A percentile compares a stretch with the other conserved stretches of the same genome.
These are phyloP conservation scores for Pholiota molesta DNA, from an alignment of 768 basidiomycete species.

Conservation along the genomic window DNA sequence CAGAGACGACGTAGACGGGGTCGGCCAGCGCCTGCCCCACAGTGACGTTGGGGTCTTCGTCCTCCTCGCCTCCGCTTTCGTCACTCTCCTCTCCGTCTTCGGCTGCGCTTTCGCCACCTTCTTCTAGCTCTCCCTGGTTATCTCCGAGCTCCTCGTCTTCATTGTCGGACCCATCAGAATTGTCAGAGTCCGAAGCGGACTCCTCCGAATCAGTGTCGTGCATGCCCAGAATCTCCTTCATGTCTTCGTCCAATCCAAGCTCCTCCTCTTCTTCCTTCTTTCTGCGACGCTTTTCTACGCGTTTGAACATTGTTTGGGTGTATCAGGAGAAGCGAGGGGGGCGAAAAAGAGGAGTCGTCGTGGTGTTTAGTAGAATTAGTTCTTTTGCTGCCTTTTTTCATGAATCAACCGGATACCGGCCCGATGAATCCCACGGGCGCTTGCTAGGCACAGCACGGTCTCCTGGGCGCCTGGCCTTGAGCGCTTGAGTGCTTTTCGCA, in stretches of 20 bases:
- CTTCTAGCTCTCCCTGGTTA: conserved; percentile 28
- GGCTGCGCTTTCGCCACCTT: conserved; percentile 23
- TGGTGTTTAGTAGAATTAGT: too few relatives aligned
- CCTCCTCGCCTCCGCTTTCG: conserved; percentile 31
- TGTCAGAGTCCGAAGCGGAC: conserved; percentile 53
- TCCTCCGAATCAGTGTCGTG: conserved; percentile 80
- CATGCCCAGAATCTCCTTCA: conserved; percentile 65
- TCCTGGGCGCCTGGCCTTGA: not conserved
- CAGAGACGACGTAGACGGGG: conserved; percentile 62
- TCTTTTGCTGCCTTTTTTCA: not conserved
- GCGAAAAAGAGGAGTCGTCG: not conserved
- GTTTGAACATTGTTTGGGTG: conserved; percentile 69
- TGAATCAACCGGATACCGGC: not conserved
- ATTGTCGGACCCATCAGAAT: conserved; percentile 15
- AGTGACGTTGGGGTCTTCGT: conserved; percentile 47
- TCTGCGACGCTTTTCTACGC: conserved; percentile 66
- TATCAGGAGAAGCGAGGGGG: not conserved
- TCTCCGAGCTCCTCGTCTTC: conserved; percentile 26
- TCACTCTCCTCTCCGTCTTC: not conserved
- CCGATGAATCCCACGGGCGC: conserved; percentile 1
- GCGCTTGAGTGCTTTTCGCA: not conserved
- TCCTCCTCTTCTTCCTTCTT: conserved; percentile 67
- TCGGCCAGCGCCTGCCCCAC: conserved; percentile 63
- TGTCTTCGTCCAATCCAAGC: conserved; percentile 64
- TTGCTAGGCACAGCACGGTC: not conserved